Conservation (phyloP, 345 rosid species). For the Microcos paniculata region DNA sequence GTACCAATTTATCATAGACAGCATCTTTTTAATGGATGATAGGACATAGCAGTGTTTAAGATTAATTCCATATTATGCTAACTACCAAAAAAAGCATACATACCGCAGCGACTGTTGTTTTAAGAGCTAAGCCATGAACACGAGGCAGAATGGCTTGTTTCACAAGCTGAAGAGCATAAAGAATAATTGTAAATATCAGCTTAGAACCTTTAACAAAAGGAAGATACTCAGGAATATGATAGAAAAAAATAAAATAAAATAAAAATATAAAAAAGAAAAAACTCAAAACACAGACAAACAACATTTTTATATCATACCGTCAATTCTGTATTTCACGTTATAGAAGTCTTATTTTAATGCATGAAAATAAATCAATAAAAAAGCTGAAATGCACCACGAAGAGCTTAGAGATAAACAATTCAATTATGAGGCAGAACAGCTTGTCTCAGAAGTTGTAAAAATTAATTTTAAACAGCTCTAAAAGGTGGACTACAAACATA, state of each 20-base stretch:
- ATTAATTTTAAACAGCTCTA: not conserved
- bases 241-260: not conserved
- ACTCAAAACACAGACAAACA: not conserved
- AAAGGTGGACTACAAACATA: not conserved
- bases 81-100: conserved; percentile 15
- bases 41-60: not conserved
- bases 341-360: not conserved
- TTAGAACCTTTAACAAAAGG: not conserved
- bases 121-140: conserved; percentile 92
- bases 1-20: not conserved
- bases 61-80: not conserved
- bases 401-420: not conserved
- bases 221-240: not conserved
- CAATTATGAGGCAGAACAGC: conserved; percentile 60
- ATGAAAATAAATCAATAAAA: not conserved
- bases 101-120: conserved; percentile 98
- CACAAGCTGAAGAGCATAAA: conserved; percentile 59
- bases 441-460: conserved; percentile 68
- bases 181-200: conserved; percentile 2
- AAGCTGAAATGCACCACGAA: not conserved
- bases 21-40: not conserved
- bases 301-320: not conserved
- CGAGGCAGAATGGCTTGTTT: conserved; percentile 93
- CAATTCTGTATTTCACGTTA: not conserved
- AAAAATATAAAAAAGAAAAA: not conserved